Percentiles rank a stretch among this genome's conserved stretches.
These are phyloP conservation scores for Citrus unshiu DNA, from an alignment of 345 rosid species.

Conservation along the genomic window DNA sequence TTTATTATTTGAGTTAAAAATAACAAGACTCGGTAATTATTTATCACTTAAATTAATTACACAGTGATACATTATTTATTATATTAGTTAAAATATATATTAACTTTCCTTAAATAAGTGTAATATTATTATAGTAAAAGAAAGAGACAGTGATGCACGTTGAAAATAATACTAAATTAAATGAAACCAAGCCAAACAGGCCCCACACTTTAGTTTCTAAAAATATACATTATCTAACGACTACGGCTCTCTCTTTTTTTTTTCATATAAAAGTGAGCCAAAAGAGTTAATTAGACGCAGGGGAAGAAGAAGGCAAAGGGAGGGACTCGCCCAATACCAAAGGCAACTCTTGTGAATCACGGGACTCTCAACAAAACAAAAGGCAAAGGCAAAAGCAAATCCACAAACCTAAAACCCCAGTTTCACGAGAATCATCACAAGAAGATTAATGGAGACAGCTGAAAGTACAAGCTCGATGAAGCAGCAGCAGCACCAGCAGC, in stretches of 20 bases:
- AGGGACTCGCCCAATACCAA: background rate
- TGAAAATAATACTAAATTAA: background rate
- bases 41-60: too few species aligned
- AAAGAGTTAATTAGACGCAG: too few species aligned
- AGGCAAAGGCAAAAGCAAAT: background rate
- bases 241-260: background rate
- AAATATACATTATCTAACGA: background rate
- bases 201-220: background rate
- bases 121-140: too few species aligned
- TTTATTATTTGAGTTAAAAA: too few species aligned
- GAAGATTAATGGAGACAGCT: slow-evolving; percentile 29
- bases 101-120: too few species aligned
- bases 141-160: background rate
- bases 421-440: slow-evolving; percentile 18
- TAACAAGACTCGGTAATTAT: too few species aligned
- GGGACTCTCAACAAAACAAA: slow-evolving; percentile 13
- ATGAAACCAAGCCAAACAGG: slow-evolving; percentile 16
- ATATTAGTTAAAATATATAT: too few species aligned
- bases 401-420: background rate
- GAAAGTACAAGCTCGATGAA: too few species aligned
- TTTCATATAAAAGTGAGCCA: background rate
- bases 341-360: slow-evolving; percentile 28
- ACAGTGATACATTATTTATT: too few species aligned
- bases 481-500: too few species aligned
- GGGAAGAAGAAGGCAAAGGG: background rate